Base-by-base conservation (phyloP, 2,329 filamentous ascomycete species). In the Cercospora sojina region DNA sequence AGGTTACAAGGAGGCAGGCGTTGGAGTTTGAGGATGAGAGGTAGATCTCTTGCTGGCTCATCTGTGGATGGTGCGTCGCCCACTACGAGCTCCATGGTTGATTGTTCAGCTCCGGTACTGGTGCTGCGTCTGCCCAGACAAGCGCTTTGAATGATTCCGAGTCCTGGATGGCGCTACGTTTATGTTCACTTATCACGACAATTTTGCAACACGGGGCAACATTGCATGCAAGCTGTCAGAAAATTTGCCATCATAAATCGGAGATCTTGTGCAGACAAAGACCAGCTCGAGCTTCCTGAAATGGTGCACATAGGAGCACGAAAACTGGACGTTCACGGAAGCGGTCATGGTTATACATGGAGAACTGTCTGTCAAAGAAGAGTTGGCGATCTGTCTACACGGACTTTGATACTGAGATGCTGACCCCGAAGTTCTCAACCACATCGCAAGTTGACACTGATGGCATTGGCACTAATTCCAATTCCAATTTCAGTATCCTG, bases 1-100 rank as follows among this genome's bases (percentile, higher is more conserved):
- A 74, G 56, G 69, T 76, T 62, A 80, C 78, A 8, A 74, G 67
- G 71, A 75, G 71, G 70, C 80, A 82, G 74, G 79, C 79, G 10
- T 65, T 70, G 64, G 56, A 71, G 51, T 76, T 77, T 63, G 69
- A 72, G 58, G 72, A 76, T 43, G 74, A 64, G 56, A 55, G 60
- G 49, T 49, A 35, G 55, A 31, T 41, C 35, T 41, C 9, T n/a
- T n/a, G 9, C 5, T 25, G 18, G 23, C 43, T 49, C 9, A 49
- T 5, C 10, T 23, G 43, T 25, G 43, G 8, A 49, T 6, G 10
- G 18, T 25, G 8, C 43, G n/a, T 23, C 47, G 3, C 3, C 13
- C 10, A 12, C 13, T 25, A 5, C 18, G 20, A 27, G 6, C 3
- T 10, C 12, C 3, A 7, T n/a, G 47, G 12, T 12, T 3, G 10